Evolutionary conservation across 2,329 filamentous ascomycete genomes (phyloP).

Genomic region (Chrysoporthe cubensis): DNA sequence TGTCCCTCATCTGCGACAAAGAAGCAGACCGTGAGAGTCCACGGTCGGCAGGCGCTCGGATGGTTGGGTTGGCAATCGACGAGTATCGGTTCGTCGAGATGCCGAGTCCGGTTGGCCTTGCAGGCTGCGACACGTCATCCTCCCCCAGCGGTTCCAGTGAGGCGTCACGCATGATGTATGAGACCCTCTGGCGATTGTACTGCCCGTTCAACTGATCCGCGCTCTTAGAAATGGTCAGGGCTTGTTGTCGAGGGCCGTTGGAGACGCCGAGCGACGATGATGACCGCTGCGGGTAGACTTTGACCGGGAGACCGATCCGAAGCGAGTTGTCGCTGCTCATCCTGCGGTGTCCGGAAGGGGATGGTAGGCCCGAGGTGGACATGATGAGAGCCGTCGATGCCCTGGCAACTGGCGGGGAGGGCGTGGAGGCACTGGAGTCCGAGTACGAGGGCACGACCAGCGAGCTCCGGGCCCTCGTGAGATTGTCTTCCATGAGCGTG

Average conservation of each 20-base stretch:
- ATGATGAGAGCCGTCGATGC: conserved; percentile 43
- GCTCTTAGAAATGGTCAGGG: conserved; percentile 48
- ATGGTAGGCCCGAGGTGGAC: conserved; percentile 36
- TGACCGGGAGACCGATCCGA: conserved; percentile 46
- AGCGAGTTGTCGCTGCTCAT: conserved; percentile 65
- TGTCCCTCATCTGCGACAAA: conserved; percentile 70
- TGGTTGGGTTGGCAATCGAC: conserved; percentile 50
- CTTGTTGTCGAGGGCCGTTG: conserved; percentile 58
- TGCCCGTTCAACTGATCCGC: conserved; percentile 45
- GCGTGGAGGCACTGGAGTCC: conserved; percentile 55
- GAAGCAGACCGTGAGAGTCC: conserved; percentile 69
- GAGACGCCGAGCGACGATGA: conserved; percentile 66
- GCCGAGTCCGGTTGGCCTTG: conserved; percentile 5
- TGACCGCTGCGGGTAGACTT: conserved; percentile 57
- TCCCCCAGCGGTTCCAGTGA: conserved; percentile 58
- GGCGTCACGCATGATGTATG: conserved; percentile 45
- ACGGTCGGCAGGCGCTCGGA: conserved; percentile 47
- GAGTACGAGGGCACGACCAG: conserved; percentile 66
- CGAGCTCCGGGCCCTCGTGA: conserved; percentile 76
- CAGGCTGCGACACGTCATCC: conserved; percentile 45
- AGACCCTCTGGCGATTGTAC: conserved; percentile 37
- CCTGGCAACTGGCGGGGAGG: conserved; percentile 53
- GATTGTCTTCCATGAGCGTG: conserved; percentile 91
- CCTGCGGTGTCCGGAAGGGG: conserved; percentile 55
- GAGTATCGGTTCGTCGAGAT: conserved; percentile 35